Evolutionary conservation across 2,329 filamentous ascomycete species (phyloP).

Genomic region (Neofusicoccum sp.): DNA sequence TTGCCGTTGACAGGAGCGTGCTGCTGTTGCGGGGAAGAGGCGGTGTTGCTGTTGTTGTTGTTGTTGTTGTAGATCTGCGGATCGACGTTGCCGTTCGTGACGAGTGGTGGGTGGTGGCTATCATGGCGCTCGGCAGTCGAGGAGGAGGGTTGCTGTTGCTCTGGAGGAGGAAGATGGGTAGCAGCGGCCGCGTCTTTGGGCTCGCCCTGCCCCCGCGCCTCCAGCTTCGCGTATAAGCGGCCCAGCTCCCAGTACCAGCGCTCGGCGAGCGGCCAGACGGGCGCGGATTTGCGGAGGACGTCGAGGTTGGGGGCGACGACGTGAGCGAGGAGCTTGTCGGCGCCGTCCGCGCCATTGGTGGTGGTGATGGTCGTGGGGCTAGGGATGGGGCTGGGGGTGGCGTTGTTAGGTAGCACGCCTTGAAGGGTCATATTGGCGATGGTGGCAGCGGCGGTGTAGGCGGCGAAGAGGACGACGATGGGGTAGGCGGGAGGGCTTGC

Average conservation of each 20-base stretch:
- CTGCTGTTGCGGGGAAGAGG: neutral
- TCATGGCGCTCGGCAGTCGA: neutral
- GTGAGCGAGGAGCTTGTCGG: neutral
- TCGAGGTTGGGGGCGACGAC: constrained; percentile 16
- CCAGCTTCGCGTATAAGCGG: neutral
- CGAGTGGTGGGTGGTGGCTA: neutral
- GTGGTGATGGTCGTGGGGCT: too few relatives aligned
- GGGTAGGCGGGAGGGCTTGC: neutral
- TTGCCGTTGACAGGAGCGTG: neutral
- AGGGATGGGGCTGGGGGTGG: neutral
- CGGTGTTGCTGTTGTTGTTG: neutral
- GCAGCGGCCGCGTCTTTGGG: too few relatives aligned
- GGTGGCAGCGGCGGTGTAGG: constrained; percentile 3
- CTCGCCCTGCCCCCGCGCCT: neutral
- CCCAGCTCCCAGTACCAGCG: constrained; percentile 10
- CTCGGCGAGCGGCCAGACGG: constrained; percentile 11
- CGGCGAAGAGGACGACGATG: constrained; percentile 7
- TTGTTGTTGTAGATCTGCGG: neutral
- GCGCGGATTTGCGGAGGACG: neutral
- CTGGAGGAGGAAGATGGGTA: too few relatives aligned
- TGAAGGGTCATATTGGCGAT: constrained; percentile 9
- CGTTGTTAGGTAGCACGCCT: neutral
- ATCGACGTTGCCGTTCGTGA: neutral
- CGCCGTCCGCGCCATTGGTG: neutral
- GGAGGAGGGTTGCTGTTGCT: neutral